Percentiles rank a stretch among this genome's conserved stretches.
Evolutionary conservation across 1,139 yeast species (phyloP).

Genomic region (Tardiomyces blankii): DNA sequence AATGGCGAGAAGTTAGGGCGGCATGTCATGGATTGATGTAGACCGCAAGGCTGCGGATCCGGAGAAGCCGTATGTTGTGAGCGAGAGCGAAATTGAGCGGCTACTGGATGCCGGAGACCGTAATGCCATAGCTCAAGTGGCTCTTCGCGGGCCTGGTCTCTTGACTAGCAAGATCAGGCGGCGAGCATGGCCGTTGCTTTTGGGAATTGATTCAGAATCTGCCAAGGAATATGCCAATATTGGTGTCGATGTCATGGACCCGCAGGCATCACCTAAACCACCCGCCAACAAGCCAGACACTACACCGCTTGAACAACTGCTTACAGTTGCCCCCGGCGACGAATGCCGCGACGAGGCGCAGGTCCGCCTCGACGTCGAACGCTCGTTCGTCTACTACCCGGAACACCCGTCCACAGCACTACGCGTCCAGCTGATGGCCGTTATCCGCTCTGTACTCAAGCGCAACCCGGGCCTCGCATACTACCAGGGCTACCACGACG

Average conservation of each 20-base stretch:
- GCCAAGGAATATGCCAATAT: background rate
- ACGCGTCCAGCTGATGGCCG: conserved; percentile 33
- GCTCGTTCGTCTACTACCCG: conserved; percentile 43
- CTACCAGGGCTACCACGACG: conserved; percentile 90
- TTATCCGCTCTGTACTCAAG: conserved; percentile 48
- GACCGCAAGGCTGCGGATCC: too few species aligned
- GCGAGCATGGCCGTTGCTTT: background rate
- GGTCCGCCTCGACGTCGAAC: conserved; percentile 60
- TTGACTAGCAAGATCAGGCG: background rate
- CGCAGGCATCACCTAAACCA: too few species aligned
- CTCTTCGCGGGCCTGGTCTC: too few species aligned
- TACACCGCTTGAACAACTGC: background rate
- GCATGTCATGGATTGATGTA: too few species aligned
- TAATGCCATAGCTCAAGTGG: too few species aligned
- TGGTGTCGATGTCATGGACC: background rate
- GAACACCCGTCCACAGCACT: conserved; percentile 10
- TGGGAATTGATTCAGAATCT: background rate
- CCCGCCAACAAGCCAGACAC: background rate
- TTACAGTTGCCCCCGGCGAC: too few species aligned
- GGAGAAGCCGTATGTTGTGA: too few species aligned
- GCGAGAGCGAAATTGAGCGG: too few species aligned
- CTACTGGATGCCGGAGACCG: too few species aligned
- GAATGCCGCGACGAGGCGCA: conserved; percentile 53
- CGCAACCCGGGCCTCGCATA: conserved; percentile 54
- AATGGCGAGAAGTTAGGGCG: background rate